Evolutionary conservation across 495 filamentous ascomycete species (phyloP), one percentile per base, ranked within the genome.

Genomic region (Sabuloglossum arenarium): DNA sequence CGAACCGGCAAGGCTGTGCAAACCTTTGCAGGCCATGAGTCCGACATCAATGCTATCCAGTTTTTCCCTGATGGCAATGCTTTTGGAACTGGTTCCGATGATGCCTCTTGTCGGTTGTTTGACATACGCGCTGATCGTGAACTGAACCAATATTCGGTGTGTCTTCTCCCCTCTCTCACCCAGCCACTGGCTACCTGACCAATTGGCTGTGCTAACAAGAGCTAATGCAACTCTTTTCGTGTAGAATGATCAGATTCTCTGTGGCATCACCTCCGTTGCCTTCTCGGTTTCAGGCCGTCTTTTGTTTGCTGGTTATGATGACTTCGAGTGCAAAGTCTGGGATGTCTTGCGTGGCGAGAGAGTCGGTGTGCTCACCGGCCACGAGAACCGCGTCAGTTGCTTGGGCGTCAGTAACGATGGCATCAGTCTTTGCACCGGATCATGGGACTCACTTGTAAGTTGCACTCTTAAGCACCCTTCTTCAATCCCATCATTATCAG

Each of bases 291-390:
- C 91, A 53, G 91, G 91, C 53, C 79, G 91, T 65, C 76, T 98
- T 64, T 76, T 98, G 42, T 98, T 98, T 66, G 91, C 91, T 56
- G 91, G 91, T 58, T 98, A 98, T 66, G 91, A 98, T 63, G 91
- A 98, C 64, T 98, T 96, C 65, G 91, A 98, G 71, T 98, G 91
- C 85, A 98, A 98, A 83, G 91, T 98, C 39, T 98, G 91, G 91
- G 91, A 98, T 74, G 79, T 93, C 55, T 85, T 94, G 42, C 86
- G 91, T 56, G 91, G 90, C 53, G 91, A 98, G 67, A 93, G 94
- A 70, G 88, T 98, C 56, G 91, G 91, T 62, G 94, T 88, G 42
- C 74, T 98, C 52, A 88, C 88, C 62, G 93, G 91, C 59, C 91
- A 98, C 69, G 93, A 98, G 68, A 98, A 98, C 73, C 85, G 91